A percentile compares a stretch with the other conserved stretches of the same genome.
Conservation (phyloP, 116 monocot genomes). For the Zostera marina region DNA sequence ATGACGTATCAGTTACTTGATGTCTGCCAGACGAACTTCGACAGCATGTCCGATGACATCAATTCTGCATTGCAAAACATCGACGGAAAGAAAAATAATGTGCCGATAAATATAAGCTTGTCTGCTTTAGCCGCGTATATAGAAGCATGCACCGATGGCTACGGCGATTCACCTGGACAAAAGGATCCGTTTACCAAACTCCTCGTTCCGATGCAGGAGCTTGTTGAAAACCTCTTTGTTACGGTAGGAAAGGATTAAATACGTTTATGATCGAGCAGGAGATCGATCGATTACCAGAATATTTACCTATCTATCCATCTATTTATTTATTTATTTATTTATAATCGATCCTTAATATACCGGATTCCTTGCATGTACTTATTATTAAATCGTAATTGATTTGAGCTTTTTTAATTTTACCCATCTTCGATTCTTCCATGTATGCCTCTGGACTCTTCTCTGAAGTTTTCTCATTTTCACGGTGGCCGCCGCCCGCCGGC, state of each 20-base stretch:
- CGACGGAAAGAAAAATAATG: not conserved
- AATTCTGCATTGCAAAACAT: not conserved
- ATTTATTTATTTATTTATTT: too few relatives aligned
- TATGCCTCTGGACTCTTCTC: too few relatives aligned
- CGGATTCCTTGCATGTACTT: too few relatives aligned
- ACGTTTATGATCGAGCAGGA: too few relatives aligned
- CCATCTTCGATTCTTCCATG: too few relatives aligned
- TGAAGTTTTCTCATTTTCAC: too few relatives aligned
- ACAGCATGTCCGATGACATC: slow-evolving; percentile 8
- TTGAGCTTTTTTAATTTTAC: too few relatives aligned
- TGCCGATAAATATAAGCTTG: not conserved
- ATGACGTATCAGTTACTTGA: slow-evolving; percentile 7
- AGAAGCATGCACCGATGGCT: slow-evolving; percentile 5
- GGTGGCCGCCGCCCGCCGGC: too few relatives aligned
- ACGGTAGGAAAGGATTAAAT: not conserved
- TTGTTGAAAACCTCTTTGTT: slow-evolving; percentile 8
- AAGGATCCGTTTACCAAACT: slow-evolving; percentile 3
- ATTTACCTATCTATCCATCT: too few relatives aligned
- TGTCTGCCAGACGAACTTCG: slow-evolving; percentile 7
- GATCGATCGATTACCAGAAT: too few relatives aligned
- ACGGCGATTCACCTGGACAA: not conserved
- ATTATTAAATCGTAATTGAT: too few relatives aligned
- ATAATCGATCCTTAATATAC: too few relatives aligned
- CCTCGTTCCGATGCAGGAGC: slow-evolving; percentile 3
- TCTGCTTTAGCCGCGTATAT: slow-evolving; percentile 5